Conservation (phyloP, 495 filamentous ascomycete genomes). For the Wilcoxina mikolae region DNA sequence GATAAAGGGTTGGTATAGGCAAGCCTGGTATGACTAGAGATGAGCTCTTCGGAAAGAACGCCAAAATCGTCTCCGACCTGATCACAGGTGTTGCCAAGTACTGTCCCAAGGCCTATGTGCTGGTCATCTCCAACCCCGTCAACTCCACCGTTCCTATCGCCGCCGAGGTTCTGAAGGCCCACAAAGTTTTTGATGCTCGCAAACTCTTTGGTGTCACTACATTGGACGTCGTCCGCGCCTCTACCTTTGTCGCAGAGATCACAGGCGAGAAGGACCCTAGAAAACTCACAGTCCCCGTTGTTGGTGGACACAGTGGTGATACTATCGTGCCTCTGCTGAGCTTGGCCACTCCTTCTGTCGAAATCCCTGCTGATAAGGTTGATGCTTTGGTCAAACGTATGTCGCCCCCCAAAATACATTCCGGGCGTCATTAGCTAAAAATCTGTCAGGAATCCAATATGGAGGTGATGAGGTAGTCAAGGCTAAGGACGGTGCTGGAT, state of each 20-base stretch:
- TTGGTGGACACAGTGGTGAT: conserved; percentile 93
- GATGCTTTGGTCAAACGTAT: conserved; percentile 72
- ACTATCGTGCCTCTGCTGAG: conserved; percentile 97
- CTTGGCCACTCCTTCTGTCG: conserved; percentile 61
- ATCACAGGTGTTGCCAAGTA: conserved; percentile 72
- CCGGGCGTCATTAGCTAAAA: conserved; percentile 8
- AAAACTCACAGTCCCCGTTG: conserved; percentile 71
- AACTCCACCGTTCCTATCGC: conserved; percentile 98
- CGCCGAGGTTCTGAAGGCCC: conserved; percentile 84
- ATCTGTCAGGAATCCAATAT: conserved; percentile 66
- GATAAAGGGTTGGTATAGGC: conserved; percentile 39
- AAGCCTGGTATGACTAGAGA: conserved; percentile 99
- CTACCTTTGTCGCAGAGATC: conserved; percentile 85
- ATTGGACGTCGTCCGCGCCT: conserved; percentile 91
- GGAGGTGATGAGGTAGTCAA: conserved; percentile 97
- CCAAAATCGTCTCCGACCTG: conserved; percentile 79
- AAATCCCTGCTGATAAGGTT: conserved; percentile 74
- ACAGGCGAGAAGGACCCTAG: conserved; percentile 67
- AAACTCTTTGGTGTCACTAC: conserved; percentile 97
- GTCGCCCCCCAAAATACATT: conserved; percentile 20
- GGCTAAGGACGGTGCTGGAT: conserved; percentile 91
- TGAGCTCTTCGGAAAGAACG: conserved; percentile 97
- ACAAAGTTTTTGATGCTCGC: conserved; percentile 82
- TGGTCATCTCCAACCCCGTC: conserved; percentile 98
- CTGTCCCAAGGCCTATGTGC: conserved; percentile 77